Evolutionary conservation across 208 protist genomes (phyloP).

Genomic region (Balamuthia mandrillaris): DNA sequence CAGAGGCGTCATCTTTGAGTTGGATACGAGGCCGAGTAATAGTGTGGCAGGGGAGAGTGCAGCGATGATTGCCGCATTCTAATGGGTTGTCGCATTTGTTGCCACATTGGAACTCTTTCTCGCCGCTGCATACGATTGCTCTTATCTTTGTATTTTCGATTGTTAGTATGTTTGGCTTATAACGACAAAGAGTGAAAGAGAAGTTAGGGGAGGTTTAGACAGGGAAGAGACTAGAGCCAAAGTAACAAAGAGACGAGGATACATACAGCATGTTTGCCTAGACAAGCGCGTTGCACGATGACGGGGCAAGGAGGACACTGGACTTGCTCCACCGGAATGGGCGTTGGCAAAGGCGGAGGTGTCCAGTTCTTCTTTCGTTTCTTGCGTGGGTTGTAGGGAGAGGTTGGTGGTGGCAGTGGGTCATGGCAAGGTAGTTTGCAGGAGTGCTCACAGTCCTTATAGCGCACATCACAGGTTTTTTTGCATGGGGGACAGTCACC

Average conservation of each 20-base stretch:
- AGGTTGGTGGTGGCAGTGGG: background rate
- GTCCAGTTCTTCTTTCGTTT: background rate
- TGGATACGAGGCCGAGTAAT: background rate
- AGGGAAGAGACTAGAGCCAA: too few species aligned
- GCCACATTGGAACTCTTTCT: background rate
- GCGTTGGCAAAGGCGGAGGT: background rate
- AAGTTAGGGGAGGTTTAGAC: too few species aligned
- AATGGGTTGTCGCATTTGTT: conserved; percentile 5
- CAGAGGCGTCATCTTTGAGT: background rate
- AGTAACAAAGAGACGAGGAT: too few species aligned
- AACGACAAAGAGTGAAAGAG: background rate
- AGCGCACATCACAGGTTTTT: background rate
- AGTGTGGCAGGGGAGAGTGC: background rate
- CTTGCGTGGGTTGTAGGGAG: too few species aligned
- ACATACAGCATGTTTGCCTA: background rate
- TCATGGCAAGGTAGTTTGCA: background rate
- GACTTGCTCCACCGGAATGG: background rate
- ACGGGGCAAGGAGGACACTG: background rate
- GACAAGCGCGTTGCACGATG: background rate
- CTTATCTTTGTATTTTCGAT: background rate
- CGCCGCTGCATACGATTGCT: background rate
- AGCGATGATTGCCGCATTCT: conserved; percentile 1
- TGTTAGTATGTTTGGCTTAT: background rate
- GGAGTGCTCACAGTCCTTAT: too few species aligned
- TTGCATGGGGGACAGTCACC: background rate